phyloP scores from a whole-genome alignment of 1,284 basidiomycete species.

The Sphaerobolus stellatus region DNA sequence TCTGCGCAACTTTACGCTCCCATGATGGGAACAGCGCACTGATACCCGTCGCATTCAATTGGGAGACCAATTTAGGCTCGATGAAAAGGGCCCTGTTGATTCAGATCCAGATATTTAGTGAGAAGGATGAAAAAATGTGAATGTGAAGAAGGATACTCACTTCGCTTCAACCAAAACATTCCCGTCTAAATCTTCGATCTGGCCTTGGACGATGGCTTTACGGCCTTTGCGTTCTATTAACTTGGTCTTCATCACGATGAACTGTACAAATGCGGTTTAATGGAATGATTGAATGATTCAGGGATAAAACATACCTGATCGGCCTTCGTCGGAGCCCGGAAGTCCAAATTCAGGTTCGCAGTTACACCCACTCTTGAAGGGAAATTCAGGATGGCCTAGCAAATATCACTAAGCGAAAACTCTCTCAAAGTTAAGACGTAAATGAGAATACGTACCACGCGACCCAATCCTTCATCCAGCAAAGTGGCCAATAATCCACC shows the following conservation, averaged over 20 bases:
- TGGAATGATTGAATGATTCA: conserved; percentile 17
- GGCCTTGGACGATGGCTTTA: conserved; percentile 71
- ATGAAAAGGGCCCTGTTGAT: conserved; percentile 67
- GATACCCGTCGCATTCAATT: conserved; percentile 54
- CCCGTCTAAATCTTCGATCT: conserved; percentile 76
- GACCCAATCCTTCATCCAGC: conserved; percentile 82
- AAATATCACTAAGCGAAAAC: background rate
- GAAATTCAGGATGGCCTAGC: conserved; percentile 77
- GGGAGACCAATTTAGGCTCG: conserved; percentile 80
- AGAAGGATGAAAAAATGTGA: conserved; percentile 1
- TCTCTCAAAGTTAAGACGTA: conserved; percentile 6
- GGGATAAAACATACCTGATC: conserved; percentile 62
- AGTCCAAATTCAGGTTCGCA: conserved; percentile 74
- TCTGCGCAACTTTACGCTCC: background rate
- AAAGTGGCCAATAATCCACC: conserved; percentile 91
- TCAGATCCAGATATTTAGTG: too few species aligned
- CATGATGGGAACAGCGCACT: conserved; percentile 22
- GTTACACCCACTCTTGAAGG: conserved; percentile 94
- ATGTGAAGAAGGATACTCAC: conserved; percentile 41
- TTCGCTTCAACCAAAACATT: conserved; percentile 77
- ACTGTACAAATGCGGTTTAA: conserved; percentile 39
- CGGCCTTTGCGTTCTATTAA: conserved; percentile 70
- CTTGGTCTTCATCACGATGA: conserved; percentile 68
- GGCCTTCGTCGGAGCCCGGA: conserved; percentile 78
- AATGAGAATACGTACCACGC: conserved; percentile 59